A percentile compares a stretch with the other conserved stretches of the same genome.
phyloP scores from a whole-genome alignment of 192 early-diverging fungal species.

The Neocallimastix lanati region DNA sequence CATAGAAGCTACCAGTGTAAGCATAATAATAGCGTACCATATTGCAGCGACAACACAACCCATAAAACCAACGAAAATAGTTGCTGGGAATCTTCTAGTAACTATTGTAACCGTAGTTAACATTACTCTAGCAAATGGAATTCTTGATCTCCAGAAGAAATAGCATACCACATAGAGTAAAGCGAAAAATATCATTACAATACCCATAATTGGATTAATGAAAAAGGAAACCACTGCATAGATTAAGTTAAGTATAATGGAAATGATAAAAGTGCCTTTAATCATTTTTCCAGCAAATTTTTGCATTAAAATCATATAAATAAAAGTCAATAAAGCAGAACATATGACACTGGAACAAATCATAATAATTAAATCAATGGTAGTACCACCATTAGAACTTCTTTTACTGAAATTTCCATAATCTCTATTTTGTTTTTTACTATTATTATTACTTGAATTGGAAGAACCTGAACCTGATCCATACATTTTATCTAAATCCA shows the following conservation, averaged over 20 bases:
- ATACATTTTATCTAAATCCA: not conserved
- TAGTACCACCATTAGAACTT: not conserved
- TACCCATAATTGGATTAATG: not conserved
- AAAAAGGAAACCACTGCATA: slow-evolving; percentile 13
- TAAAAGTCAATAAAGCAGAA: not conserved
- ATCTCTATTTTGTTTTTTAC: not conserved
- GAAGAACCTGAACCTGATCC: not conserved
- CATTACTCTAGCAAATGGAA: slow-evolving; percentile 11
- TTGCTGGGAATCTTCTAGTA: too few relatives aligned
- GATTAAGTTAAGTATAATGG: slow-evolving; percentile 11
- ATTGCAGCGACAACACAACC: not conserved
- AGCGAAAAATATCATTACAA: slow-evolving; percentile 21
- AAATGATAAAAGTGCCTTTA: slow-evolving; percentile 16
- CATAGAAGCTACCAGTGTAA: too few relatives aligned
- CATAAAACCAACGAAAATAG: too few relatives aligned
- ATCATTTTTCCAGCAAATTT: slow-evolving; percentile 28
- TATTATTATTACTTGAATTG: slow-evolving; percentile 5
- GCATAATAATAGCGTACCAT: too few relatives aligned
- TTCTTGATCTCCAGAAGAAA: slow-evolving; percentile 17
- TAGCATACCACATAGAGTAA: slow-evolving; percentile 12
- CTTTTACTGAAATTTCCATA: not conserved
- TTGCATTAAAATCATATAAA: not conserved
- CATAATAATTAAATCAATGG: not conserved
- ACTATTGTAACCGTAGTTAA: not conserved
- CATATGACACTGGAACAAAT: not conserved